Evolutionary conservation across 495 filamentous ascomycete genomes (phyloP).

Genomic region (Wilcoxina mikolae): DNA sequence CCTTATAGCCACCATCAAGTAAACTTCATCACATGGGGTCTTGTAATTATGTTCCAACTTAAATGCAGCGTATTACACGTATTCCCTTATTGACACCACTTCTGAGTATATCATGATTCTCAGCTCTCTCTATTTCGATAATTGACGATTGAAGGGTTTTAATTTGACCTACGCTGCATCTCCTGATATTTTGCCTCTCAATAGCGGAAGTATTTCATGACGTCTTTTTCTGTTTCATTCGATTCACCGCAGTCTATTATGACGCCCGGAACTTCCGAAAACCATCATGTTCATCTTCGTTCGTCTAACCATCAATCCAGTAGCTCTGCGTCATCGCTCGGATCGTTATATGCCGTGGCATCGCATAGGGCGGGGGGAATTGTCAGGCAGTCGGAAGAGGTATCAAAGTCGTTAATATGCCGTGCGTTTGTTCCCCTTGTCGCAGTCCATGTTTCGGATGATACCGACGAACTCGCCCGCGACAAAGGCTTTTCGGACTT

Average conservation of each 20-base stretch:
- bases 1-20: too few relatives aligned
- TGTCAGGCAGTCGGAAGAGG: background rate
- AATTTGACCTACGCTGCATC: too few relatives aligned
- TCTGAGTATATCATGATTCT: too few relatives aligned
- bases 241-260: background rate
- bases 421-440: constrained; percentile 78
- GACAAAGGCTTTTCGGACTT: constrained; percentile 82
- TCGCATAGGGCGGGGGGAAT: background rate
- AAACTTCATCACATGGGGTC: too few relatives aligned
- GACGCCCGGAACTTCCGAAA: background rate
- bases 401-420: constrained; percentile 41
- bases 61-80: too few relatives aligned
- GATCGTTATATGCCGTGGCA: constrained; percentile 16
- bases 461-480: constrained; percentile 62
- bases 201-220: background rate
- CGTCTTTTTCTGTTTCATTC: background rate
- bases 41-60: too few relatives aligned
- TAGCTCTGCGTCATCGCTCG: constrained; percentile 25
- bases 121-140: too few relatives aligned
- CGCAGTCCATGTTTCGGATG: constrained; percentile 64
- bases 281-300: background rate
- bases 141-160: too few relatives aligned
- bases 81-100: too few relatives aligned
- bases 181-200: too few relatives aligned
- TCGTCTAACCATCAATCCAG: constrained; percentile 11